Conservation (phyloP, 345 rosid species). For the Citrus hindsii region DNA sequence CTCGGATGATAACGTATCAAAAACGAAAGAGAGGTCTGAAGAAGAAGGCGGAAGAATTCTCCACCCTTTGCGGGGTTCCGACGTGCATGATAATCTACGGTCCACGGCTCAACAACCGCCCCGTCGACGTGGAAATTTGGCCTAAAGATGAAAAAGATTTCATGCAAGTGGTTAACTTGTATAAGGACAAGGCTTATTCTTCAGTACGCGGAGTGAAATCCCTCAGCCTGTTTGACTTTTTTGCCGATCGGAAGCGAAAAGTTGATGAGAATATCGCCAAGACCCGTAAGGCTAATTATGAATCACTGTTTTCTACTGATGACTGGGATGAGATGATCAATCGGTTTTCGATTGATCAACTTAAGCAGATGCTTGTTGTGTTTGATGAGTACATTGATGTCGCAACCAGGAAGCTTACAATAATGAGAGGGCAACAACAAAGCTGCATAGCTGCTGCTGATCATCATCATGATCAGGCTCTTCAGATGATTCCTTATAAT, state of each 20-base stretch:
- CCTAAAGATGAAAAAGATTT: constrained; percentile 21
- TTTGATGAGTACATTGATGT: background rate
- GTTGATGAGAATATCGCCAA: background rate
- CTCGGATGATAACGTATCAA: constrained; percentile 31
- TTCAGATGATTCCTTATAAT: background rate
- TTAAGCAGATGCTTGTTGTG: background rate
- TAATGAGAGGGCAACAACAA: background rate
- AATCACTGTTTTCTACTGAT: background rate
- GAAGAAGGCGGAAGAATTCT: constrained; percentile 27
- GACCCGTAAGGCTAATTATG: constrained; percentile 1
- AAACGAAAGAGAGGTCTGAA: constrained; percentile 33
- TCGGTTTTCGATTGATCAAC: background rate
- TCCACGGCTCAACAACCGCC: constrained; percentile 8
- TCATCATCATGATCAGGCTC: background rate
- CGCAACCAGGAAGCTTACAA: background rate
- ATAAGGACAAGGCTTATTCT: constrained; percentile 17
- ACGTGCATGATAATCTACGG: constrained; percentile 38
- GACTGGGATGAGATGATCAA: constrained; percentile 1
- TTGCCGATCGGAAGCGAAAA: background rate
- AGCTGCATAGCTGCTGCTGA: background rate
- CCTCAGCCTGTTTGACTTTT: constrained; percentile 12
- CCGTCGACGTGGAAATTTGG: constrained; percentile 26
- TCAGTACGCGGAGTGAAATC: constrained; percentile 17
- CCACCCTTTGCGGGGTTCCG: constrained; percentile 29
- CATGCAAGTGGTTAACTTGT: constrained; percentile 25